phyloP scores from a whole-genome alignment of 2,329 filamentous ascomycete genomes.

The Rhinocladiella similis region DNA sequence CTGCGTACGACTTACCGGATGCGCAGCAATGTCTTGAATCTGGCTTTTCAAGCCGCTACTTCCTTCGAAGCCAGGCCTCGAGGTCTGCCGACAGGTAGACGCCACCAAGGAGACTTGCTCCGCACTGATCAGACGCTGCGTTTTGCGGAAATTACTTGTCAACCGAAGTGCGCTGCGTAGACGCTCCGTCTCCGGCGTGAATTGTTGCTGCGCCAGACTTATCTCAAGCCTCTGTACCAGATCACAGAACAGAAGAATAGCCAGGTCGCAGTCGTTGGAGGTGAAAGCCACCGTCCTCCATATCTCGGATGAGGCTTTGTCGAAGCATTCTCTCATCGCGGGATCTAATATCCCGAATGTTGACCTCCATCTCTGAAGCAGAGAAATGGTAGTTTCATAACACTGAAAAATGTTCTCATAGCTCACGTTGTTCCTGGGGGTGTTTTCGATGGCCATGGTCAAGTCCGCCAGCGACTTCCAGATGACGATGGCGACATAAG shows the following conservation, averaged over 20 bases:
- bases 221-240: neutral
- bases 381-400: neutral
- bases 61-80: neutral
- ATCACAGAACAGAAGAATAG: neutral
- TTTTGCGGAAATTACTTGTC: neutral
- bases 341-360: too few species aligned
- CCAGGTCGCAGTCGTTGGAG: conserved; percentile 7
- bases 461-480: conserved; percentile 1
- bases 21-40: conserved; percentile 2
- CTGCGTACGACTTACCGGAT: conserved; percentile 1
- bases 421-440: neutral
- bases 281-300: neutral
- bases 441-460: neutral
- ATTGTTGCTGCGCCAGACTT: neutral
- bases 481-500: neutral
- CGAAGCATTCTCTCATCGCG: too few species aligned
- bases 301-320: neutral
- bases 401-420: too few species aligned
- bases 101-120: neutral
- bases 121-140: neutral
- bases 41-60: neutral
- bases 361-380: too few species aligned
- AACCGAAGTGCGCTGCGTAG: neutral
- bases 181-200: neutral
- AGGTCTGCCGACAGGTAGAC: neutral